Evolutionary conservation across 768 basidiomycete species (phyloP), one percentile per base, ranked within the genome.

Genomic region (Pleurotus eryngii): DNA sequence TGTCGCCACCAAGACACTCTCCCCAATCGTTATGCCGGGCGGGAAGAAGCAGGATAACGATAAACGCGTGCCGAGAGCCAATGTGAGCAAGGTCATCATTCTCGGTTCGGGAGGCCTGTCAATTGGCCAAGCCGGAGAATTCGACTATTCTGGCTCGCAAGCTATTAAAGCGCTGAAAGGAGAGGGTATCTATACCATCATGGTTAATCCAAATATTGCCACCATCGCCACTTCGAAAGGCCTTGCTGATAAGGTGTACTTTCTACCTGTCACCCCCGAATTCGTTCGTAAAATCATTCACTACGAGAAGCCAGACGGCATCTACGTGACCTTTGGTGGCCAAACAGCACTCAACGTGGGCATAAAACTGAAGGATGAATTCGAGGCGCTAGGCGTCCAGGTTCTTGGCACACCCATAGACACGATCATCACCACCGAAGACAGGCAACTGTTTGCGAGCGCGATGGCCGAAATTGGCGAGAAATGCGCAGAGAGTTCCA

Each of bases 111-210:
- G 97, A 26, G 97, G 97, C 61, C 78, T 99, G 17, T 98, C 95
- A 9, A 99, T 99, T 62, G 97, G 97, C 49, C 97, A 99, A 70
- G 97, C 97, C 0, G 97, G 97, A 63, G 97, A 99, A 73, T 99
- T 99, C 74, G 97, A 99, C 74, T 99, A 99, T 76, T 98, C 97
- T 0, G 97, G 97, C 60, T 96, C 94, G 39, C 97, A 99, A 71
- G 96, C 97, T 11, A 96, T 99, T 82, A 99, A 99, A 74, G 97
- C 97, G 8, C 82, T 99, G 63, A 98, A 98, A 75, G 93, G 93
- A 69, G 97, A 98, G 70, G 97, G 97, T 35, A 98, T 99, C 68
- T 98, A 97, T 75, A 99, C 97, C 58, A 94, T 99, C 72, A 86
- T 99, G 70, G 85, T 99, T 65, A 98, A 98, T 74, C 96, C 97